These are phyloP conservation scores for Flaveria trinervia DNA, from an alignment of 129 eudicot species.

Conservation along the genomic window DNA sequence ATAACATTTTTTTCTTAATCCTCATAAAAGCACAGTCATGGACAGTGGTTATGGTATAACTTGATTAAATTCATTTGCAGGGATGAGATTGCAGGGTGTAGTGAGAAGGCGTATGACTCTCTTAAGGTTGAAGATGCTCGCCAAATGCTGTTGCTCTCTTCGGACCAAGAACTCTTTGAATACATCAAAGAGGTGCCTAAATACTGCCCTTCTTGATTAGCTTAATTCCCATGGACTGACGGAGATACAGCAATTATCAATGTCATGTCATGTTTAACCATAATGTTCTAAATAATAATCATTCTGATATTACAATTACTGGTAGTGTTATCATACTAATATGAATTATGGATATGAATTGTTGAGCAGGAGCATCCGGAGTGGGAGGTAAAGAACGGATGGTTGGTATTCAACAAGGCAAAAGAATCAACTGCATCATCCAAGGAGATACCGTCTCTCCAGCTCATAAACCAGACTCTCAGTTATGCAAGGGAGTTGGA, in stretches of 20 bases:
- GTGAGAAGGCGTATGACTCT: constrained; percentile 95
- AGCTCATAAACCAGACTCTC: constrained; percentile 88
- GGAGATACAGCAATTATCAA: not conserved
- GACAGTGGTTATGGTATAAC: not conserved
- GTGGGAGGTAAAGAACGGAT: constrained; percentile 87
- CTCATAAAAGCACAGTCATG: not conserved
- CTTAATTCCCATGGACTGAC: not conserved
- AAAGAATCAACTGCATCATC: constrained; percentile 74
- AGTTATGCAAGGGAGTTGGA: constrained; percentile 92
- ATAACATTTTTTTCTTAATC: not conserved
- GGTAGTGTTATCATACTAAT: not conserved
- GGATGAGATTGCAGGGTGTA: constrained; percentile 98
- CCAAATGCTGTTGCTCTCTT: constrained; percentile 66
- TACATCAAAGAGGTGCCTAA: constrained; percentile 76
- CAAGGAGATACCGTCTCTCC: constrained; percentile 94
- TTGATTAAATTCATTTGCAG: constrained; percentile 38
- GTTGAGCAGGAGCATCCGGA: constrained; percentile 83
- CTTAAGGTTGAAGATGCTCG: constrained; percentile 75
- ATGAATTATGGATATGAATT: constrained; percentile 3
- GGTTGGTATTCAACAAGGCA: constrained; percentile 69
- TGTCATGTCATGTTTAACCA: not conserved
- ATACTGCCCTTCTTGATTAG: not conserved
- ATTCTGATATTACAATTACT: not conserved
- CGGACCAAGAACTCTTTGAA: constrained; percentile 70
- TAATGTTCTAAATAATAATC: not conserved